Evolutionary conservation across 2,329 filamentous ascomycete genomes (phyloP).

Genomic region (Escovopsis sp.): DNA sequence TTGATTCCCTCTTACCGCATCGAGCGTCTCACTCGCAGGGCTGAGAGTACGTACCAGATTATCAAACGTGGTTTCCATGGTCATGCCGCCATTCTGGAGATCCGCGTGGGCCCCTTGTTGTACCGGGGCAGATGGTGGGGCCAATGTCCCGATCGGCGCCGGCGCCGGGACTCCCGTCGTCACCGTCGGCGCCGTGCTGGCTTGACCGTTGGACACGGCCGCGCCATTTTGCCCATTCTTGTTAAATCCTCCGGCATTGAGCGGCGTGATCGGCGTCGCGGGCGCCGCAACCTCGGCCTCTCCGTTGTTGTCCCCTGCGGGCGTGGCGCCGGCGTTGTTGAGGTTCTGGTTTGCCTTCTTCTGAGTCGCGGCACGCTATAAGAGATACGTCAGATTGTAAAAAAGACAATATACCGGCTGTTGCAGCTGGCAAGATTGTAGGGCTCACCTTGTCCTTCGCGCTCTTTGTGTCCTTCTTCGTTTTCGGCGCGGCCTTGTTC

Average conservation of each 20-base stretch:
- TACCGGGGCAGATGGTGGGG: conserved; percentile 27
- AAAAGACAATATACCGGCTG: not conserved
- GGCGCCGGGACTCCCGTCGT: conserved; percentile 16
- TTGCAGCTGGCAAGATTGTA: conserved; percentile 2
- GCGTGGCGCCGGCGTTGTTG: conserved; percentile 34
- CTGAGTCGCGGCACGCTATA: conserved; percentile 36
- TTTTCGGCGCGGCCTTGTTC: conserved; percentile 54
- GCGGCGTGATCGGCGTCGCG: conserved; percentile 49
- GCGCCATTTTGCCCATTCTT: conserved; percentile 17
- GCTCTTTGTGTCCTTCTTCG: conserved; percentile 59
- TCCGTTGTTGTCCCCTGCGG: conserved; percentile 38
- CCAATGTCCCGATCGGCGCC: conserved; percentile 15
- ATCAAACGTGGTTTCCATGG: conserved; percentile 27
- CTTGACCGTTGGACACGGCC: conserved; percentile 18
- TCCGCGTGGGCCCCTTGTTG: conserved; percentile 32
- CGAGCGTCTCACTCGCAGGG: conserved; percentile 2
- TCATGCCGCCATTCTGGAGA: conserved; percentile 29
- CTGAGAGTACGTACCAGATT: conserved; percentile 26
- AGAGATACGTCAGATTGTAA: conserved; percentile 10
- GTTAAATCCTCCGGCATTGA: conserved; percentile 33
- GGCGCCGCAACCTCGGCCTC: conserved; percentile 47
- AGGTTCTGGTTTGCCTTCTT: conserved; percentile 48
- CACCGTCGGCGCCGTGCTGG: conserved; percentile 13
- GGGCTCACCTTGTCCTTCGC: conserved; percentile 45
- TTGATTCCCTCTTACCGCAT: too few relatives aligned